Conservation (phyloP, 2,329 filamentous ascomycete genomes). For the Drechslerella stenobrocha region DNA sequence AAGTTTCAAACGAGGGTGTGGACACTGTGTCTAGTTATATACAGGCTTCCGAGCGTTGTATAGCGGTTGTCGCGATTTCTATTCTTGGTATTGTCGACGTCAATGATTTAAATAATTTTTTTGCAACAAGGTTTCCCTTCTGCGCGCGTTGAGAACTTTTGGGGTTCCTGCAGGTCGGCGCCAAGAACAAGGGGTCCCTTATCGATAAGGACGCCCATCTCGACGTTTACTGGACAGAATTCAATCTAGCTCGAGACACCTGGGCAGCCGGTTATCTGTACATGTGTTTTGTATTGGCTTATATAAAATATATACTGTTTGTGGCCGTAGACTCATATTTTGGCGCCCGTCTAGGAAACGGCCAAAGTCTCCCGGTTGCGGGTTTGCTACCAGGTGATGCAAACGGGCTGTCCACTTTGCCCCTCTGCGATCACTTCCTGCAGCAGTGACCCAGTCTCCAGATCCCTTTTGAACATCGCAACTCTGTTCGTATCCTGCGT, state of each 20-base stretch:
- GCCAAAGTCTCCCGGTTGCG: no score
- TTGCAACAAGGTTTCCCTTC: conserved; percentile 3
- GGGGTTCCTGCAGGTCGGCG: conserved; percentile 33
- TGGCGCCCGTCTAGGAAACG: no score
- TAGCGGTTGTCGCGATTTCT: background rate
- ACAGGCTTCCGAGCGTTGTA: background rate
- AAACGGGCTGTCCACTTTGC: conserved; percentile 45
- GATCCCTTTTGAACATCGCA: conserved; percentile 66
- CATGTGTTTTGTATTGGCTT: no score
- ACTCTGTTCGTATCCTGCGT: conserved; percentile 67
- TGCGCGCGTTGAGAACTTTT: background rate
- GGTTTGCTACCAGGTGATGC: conserved; percentile 44
- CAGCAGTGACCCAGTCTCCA: conserved; percentile 59
- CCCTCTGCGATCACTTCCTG: conserved; percentile 42
- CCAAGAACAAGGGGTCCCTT: conserved; percentile 20
- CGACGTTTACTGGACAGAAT: no score
- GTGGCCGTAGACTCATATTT: no score
- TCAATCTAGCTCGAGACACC: background rate
- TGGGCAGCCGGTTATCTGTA: no score
- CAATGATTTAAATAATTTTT: background rate
- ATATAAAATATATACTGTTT: no score
- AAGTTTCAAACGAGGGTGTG: no score
- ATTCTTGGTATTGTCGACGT: background rate
- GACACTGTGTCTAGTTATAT: no score
- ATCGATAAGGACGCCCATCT: conserved; percentile 20